Percentiles rank a stretch among this genome's conserved stretches.
Evolutionary conservation across 1,284 basidiomycete species (phyloP).

Genomic region (Pascua guehoae): DNA sequence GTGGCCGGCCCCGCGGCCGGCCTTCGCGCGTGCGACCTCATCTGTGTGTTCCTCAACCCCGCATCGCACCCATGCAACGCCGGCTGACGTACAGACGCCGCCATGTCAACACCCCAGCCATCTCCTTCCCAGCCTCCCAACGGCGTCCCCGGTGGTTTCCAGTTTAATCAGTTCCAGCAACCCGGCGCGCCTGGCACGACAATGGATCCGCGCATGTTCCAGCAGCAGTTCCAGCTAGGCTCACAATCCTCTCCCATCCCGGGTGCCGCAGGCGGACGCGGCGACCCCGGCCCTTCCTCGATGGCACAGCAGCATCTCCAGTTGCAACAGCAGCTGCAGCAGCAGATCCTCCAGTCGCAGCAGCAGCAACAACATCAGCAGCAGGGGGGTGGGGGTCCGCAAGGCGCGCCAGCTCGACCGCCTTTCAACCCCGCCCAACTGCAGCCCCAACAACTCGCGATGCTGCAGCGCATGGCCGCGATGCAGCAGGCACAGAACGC

Average conservation of each 20-base stretch:
- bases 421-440: conserved; percentile 21
- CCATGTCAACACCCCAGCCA: conserved; percentile 24
- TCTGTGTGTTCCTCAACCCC: conserved; percentile 4
- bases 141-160: conserved; percentile 9
- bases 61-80: neutral
- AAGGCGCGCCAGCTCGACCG: conserved; percentile 1
- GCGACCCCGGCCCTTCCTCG: conserved; percentile 32
- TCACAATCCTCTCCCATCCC: conserved; percentile 20
- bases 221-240: conserved; percentile 22
- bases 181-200: neutral
- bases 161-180: conserved; percentile 15
- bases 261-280: conserved; percentile 4
- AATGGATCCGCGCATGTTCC: conserved; percentile 24
- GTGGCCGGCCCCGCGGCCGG: conserved; percentile 20
- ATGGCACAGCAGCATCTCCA: conserved; percentile 20
- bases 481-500: conserved; percentile 2
- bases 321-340: conserved; percentile 12
- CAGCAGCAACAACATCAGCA: conserved; percentile 14
- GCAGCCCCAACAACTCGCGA: conserved; percentile 27
- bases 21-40: conserved; percentile 14
- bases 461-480: conserved; percentile 29
- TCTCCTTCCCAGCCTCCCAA: conserved; percentile 18
- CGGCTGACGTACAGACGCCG: conserved; percentile 2
- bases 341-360: conserved; percentile 8
- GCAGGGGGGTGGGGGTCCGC: neutral